Conservation (phyloP, 257 asterid genomes). For the Eustoma russellianum region DNA sequence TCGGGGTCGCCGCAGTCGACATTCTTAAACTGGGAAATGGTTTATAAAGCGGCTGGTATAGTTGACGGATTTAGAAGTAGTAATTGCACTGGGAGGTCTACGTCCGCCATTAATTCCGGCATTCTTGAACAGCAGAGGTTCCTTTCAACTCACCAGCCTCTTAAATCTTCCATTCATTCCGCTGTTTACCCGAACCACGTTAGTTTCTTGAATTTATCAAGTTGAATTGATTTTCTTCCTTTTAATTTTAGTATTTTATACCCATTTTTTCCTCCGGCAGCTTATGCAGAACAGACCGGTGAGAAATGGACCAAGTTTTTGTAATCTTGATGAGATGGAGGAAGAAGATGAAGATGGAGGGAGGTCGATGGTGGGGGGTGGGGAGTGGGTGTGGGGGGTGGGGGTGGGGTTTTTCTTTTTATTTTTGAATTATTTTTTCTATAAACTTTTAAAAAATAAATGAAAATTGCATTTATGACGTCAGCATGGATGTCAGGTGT, state of each 20-base stretch:
- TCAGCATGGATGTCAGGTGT: too few species aligned
- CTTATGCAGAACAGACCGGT: conserved; percentile 30
- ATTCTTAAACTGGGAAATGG: conserved; percentile 40
- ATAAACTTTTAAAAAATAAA: too few species aligned
- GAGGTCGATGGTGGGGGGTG: too few species aligned
- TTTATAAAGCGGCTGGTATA: conserved; percentile 46
- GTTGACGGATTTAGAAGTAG: conserved; percentile 37
- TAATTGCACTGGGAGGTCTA: conserved; percentile 15
- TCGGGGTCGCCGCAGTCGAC: conserved; percentile 55
- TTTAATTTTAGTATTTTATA: background rate
- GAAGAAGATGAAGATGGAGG: too few species aligned
- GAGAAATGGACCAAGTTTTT: conserved; percentile 4
- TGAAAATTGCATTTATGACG: too few species aligned
- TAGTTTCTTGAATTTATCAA: background rate
- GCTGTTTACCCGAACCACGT: conserved; percentile 25
- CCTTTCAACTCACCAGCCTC: conserved; percentile 8
- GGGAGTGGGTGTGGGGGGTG: too few species aligned
- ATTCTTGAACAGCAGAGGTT: conserved; percentile 17
- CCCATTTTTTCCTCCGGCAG: background rate
- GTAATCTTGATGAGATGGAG: conserved; percentile 15
- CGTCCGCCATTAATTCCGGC: conserved; percentile 6
- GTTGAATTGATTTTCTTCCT: background rate
- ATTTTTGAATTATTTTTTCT: too few species aligned
- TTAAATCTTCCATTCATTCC: conserved; percentile 10
- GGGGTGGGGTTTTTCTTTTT: too few species aligned